Percentiles rank a stretch among this genome's conserved stretches.
These are phyloP conservation scores for Phanerochaete sordida DNA, from an alignment of 768 basidiomycete genomes.

Conservation along the genomic window DNA sequence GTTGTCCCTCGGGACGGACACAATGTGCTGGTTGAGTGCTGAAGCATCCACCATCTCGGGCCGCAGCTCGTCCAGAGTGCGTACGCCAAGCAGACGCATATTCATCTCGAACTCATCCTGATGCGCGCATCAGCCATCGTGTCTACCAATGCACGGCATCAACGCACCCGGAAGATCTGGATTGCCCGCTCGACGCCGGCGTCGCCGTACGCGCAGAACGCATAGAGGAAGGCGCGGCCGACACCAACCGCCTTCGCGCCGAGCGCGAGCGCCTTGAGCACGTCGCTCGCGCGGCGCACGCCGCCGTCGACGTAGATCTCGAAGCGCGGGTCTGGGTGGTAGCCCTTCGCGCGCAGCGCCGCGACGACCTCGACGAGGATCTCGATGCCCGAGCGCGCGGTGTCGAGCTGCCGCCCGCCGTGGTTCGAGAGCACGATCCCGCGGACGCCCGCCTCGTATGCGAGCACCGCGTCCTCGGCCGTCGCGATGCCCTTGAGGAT, in stretches of 20 bases:
- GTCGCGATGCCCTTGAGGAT: constrained; percentile 84
- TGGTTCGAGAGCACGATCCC: constrained; percentile 86
- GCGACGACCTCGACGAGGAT: constrained; percentile 65
- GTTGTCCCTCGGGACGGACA: constrained; percentile 66
- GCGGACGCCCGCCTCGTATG: constrained; percentile 70
- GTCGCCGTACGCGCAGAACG: constrained; percentile 84
- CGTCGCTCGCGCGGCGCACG: constrained; percentile 85
- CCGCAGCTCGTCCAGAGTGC: constrained; percentile 70
- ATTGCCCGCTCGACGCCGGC: constrained; percentile 85
- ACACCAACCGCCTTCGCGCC: constrained; percentile 91
- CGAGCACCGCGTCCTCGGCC: constrained; percentile 84
- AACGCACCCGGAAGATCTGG: constrained; percentile 66
- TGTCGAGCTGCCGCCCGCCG: constrained; percentile 56
- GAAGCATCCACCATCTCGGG: constrained; percentile 89
- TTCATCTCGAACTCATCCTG: constrained; percentile 99
- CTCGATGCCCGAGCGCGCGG: constrained; percentile 36
- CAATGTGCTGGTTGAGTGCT: constrained; percentile 62
- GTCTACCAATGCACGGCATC: not conserved
- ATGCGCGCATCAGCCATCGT: not conserved
- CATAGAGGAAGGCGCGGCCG: constrained; percentile 85
- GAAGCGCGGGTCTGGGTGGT: constrained; percentile 75
- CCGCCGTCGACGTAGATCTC: constrained; percentile 94
- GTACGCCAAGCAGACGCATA: constrained; percentile 87
- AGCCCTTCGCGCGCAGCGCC: constrained; percentile 61
- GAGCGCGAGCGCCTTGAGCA: constrained; percentile 82